Conservation (phyloP, 257 asterid species). For the Orobanche coerulescens region DNA sequence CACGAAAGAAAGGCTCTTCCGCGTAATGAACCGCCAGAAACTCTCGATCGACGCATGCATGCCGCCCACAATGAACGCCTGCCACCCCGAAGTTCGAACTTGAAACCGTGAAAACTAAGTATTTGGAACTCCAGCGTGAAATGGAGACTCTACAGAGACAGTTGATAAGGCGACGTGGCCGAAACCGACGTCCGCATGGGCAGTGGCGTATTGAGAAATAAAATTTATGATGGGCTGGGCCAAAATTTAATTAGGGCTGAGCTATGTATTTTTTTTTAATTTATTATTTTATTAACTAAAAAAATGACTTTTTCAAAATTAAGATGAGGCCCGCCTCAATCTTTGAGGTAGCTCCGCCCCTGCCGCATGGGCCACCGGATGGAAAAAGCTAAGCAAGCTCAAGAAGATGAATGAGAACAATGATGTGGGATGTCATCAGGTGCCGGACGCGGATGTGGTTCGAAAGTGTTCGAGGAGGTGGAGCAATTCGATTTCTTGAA, state of each 20-base stretch:
- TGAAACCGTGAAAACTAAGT: constrained; percentile 68
- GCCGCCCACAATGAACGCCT: constrained; percentile 95
- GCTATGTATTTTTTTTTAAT: no score
- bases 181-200: constrained; percentile 60
- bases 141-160: constrained; percentile 72
- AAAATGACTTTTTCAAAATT: no score
- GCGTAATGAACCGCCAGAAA: constrained; percentile 95
- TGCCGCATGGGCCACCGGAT: constrained; percentile 73
- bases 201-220: no score
- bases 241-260: no score
- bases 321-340: no score
- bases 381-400: constrained; percentile 78
- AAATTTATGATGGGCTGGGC: no score
- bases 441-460: constrained; percentile 34
- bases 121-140: constrained; percentile 63
- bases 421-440: constrained; percentile 29
- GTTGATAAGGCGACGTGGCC: constrained; percentile 61
- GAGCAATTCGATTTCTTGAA: constrained; percentile 90
- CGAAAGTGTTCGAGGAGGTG: constrained; percentile 67
- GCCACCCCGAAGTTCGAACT: constrained; percentile 86
- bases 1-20: constrained; percentile 92
- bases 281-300: no score
- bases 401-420: constrained; percentile 42
- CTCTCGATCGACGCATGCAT: constrained; percentile 94
- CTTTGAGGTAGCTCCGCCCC: no score